A percentile compares a stretch with the other conserved stretches of the same genome.
These are phyloP conservation scores for Penicillium sp. DNA, from an alignment of 2,329 filamentous ascomycete genomes.

Conservation along the genomic window DNA sequence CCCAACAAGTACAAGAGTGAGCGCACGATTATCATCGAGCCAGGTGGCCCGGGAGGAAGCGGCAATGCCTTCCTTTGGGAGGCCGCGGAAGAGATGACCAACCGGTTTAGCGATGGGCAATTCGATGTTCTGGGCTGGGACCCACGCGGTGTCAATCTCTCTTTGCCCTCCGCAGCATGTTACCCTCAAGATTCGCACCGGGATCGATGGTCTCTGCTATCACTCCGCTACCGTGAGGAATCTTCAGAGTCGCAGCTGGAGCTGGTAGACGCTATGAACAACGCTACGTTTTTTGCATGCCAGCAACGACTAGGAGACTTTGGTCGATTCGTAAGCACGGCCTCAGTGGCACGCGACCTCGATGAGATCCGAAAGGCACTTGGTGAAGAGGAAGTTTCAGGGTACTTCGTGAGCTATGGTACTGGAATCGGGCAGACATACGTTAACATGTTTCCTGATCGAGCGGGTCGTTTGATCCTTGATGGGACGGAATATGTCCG, in stretches of 20 bases:
- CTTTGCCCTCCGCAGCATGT: constrained; percentile 16
- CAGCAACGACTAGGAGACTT: constrained; percentile 20
- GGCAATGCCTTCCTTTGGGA: constrained; percentile 17
- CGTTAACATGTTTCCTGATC: constrained; percentile 22
- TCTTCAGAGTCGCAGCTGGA: constrained; percentile 12
- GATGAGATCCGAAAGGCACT: constrained; percentile 22
- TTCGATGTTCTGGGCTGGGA: constrained; percentile 23
- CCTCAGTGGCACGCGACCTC: constrained; percentile 19
- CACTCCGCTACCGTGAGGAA: constrained; percentile 16
- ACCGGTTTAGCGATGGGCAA: constrained; percentile 18
- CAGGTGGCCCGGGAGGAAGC: constrained; percentile 20
- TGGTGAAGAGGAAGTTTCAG: constrained; percentile 16
- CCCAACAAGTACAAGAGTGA: constrained; percentile 11
- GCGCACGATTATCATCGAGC: constrained; percentile 22
- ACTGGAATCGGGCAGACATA: constrained; percentile 23
- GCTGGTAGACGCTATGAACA: constrained; percentile 20
- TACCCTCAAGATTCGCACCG: constrained; percentile 14
- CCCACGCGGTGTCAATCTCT: constrained; percentile 22
- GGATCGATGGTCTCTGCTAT: constrained; percentile 19
- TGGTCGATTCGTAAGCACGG: constrained; percentile 22
- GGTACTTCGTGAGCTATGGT: constrained; percentile 23
- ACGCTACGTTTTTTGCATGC: constrained; percentile 20
- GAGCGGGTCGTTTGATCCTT: constrained; percentile 19
- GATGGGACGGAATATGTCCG: constrained; percentile 21
- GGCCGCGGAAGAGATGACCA: constrained; percentile 15